These are phyloP conservation scores for Phytophthora macrochlamydospora DNA, from an alignment of 352 stramenopile genomes.

Conservation along the genomic window DNA sequence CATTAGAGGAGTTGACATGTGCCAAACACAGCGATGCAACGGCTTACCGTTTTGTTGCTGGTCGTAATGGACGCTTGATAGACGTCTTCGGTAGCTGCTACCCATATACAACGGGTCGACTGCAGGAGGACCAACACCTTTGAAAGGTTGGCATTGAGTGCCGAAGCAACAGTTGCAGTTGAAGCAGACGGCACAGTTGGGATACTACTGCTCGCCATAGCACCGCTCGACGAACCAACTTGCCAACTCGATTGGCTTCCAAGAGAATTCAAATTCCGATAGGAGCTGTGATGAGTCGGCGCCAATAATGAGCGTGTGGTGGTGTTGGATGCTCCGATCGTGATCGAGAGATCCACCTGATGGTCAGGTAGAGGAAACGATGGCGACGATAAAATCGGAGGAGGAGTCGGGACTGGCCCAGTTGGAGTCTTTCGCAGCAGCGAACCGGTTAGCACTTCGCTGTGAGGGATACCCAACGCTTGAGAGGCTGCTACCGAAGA, in stretches of 20 bases:
- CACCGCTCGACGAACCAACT: constrained; percentile 14
- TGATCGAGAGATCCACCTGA: constrained; percentile 43
- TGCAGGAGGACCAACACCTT: constrained; percentile 10
- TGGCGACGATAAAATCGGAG: constrained; percentile 16
- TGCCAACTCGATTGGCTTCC: constrained; percentile 29
- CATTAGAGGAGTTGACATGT: background rate
- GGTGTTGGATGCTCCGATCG: constrained; percentile 50
- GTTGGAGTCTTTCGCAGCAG: constrained; percentile 48
- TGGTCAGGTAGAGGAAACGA: constrained; percentile 52
- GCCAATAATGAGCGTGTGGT: constrained; percentile 48
- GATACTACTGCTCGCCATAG: background rate
- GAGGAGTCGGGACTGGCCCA: constrained; percentile 17
- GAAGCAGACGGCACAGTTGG: constrained; percentile 27
- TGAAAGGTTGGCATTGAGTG: constrained; percentile 29
- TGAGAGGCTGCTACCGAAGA: constrained; percentile 5
- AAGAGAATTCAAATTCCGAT: constrained; percentile 16
- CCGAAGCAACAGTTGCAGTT: constrained; percentile 59
- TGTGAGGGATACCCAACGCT: constrained; percentile 32
- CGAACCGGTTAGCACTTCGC: constrained; percentile 50
- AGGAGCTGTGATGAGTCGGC: constrained; percentile 15
- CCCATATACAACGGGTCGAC: constrained; percentile 18
- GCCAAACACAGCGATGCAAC: background rate
- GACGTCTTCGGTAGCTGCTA: constrained; percentile 25
- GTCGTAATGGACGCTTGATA: constrained; percentile 68
- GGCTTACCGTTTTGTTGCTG: constrained; percentile 40